phyloP scores from a whole-genome alignment of 129 eudicot genomes.

The Silybum marianum region DNA sequence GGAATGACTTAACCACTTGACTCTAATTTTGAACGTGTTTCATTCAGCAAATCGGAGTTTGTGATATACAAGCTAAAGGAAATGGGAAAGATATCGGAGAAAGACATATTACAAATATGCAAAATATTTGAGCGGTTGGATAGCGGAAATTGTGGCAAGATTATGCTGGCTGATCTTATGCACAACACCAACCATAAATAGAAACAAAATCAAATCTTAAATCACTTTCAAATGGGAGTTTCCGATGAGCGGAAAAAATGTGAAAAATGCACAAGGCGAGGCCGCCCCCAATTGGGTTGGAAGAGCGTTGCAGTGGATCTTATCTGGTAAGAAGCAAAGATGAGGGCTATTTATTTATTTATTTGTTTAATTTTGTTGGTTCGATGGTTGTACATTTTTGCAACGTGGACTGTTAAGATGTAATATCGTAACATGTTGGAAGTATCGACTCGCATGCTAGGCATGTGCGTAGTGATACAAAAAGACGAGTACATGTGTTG shows the following conservation, averaged over 20 bases:
- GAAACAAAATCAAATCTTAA: conserved; percentile 2
- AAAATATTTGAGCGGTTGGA: conserved; percentile 74
- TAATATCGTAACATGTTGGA: neutral
- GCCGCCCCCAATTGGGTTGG: neutral
- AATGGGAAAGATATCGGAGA: conserved; percentile 81
- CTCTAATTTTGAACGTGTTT: neutral
- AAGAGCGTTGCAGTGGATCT: neutral
- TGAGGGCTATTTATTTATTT: neutral
- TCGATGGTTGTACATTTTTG: neutral
- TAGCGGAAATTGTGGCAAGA: conserved; percentile 70
- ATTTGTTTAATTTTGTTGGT: neutral
- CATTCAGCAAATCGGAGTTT: conserved; percentile 83
- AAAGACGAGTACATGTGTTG: neutral
- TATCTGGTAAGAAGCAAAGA: neutral
- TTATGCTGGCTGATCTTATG: conserved; percentile 74
- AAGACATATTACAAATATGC: conserved; percentile 71
- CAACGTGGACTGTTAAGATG: neutral
- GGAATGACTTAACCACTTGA: neutral
- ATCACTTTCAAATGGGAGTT: neutral
- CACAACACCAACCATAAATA: conserved; percentile 39
- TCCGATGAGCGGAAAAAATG: neutral
- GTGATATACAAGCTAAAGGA: conserved; percentile 89
- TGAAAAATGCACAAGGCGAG: neutral
- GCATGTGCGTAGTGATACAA: neutral
- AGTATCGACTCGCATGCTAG: neutral